Conservation (phyloP, 148 eudicot species). For the Diospyros lotus region DNA sequence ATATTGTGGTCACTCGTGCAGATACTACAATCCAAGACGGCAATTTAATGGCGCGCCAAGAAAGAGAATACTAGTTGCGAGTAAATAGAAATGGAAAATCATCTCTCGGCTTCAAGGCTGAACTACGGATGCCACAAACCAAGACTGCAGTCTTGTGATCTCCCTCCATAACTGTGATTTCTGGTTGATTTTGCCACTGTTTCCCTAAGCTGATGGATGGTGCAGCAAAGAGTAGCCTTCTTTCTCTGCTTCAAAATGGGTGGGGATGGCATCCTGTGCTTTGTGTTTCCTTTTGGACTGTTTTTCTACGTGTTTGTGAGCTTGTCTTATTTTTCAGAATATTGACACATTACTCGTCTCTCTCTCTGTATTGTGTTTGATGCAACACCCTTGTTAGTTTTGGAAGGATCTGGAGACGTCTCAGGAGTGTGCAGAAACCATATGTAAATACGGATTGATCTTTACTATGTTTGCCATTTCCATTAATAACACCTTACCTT, state of each 20-base stretch:
- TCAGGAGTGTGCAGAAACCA: too few relatives aligned
- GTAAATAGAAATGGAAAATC: neutral
- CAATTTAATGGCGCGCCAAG: neutral
- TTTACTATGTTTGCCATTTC: too few relatives aligned
- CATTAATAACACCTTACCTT: too few relatives aligned
- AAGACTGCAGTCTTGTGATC: slow-evolving; percentile 72
- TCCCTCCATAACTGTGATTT: slow-evolving; percentile 49
- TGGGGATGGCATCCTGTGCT: neutral
- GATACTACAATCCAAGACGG: slow-evolving; percentile 38
- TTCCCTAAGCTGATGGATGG: neutral
- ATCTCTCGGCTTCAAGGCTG: neutral
- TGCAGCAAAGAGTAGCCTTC: neutral
- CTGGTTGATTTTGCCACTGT: neutral
- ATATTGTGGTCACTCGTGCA: slow-evolving; percentile 84
- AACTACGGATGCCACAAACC: slow-evolving; percentile 48
- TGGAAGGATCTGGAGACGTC: too few relatives aligned
- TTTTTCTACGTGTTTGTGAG: neutral
- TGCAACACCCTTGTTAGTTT: too few relatives aligned
- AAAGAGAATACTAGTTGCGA: neutral
- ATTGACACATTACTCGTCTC: neutral
- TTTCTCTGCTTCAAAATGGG: neutral
- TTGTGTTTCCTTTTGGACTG: neutral
- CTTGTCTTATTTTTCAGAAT: neutral
- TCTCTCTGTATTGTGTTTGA: too few relatives aligned
- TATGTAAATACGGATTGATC: too few relatives aligned